Conservation (phyloP, 208 protist genomes). For the Naegleria lovaniensis region DNA sequence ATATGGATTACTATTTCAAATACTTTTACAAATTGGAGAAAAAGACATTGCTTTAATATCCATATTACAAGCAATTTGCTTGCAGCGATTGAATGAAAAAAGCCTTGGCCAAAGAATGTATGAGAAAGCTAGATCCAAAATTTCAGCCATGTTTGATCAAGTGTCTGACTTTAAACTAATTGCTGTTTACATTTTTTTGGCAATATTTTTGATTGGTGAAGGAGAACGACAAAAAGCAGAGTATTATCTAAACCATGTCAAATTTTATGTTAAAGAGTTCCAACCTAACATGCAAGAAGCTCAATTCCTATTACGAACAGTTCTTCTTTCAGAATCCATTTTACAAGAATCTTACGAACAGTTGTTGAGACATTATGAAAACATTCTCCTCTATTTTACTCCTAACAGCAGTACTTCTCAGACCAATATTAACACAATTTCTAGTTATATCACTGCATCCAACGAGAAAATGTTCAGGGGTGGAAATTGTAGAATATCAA, state of each 20-base stretch:
- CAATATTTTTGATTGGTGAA: neutral
- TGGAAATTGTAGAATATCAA: neutral
- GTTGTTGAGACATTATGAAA: neutral
- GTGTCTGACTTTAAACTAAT: neutral
- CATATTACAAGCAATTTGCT: neutral
- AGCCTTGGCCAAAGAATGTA: neutral
- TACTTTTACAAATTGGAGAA: constrained; percentile 12
- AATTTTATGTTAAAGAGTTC: constrained; percentile 11
- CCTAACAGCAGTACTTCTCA: neutral
- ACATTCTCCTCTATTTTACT: neutral
- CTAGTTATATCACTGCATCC: neutral
- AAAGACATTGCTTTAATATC: neutral
- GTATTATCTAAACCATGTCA: neutral
- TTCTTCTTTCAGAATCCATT: neutral
- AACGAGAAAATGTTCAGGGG: neutral
- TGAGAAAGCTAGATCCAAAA: neutral
- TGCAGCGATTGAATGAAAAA: neutral
- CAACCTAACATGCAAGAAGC: neutral
- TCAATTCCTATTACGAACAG: neutral
- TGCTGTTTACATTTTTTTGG: neutral
- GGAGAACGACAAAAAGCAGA: neutral
- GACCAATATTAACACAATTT: neutral
- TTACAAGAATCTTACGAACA: neutral
- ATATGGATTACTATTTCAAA: neutral
- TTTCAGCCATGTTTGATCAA: neutral